These are phyloP conservation scores for Colletotrichum cordylinicola DNA, from an alignment of 2,329 filamentous ascomycete species.

Conservation along the genomic window DNA sequence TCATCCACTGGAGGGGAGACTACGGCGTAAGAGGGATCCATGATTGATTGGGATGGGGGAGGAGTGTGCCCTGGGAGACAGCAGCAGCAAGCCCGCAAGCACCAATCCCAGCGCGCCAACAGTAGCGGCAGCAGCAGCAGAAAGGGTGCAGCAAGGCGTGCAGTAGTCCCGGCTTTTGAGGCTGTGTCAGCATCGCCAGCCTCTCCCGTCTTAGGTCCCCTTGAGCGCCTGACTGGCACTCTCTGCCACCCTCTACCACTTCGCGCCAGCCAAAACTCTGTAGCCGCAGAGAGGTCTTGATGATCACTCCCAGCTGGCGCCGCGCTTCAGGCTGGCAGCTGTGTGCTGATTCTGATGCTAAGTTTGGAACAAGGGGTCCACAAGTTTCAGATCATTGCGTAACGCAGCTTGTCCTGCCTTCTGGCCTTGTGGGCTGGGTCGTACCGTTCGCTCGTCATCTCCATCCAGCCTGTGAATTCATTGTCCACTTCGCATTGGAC, in stretches of 20 bases:
- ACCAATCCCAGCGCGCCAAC: background rate
- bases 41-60: background rate
- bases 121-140: background rate
- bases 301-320: background rate
- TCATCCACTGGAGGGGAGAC: background rate
- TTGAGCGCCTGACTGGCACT: background rate
- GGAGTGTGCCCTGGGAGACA: background rate
- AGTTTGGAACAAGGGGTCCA: constrained; percentile 17
- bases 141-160: constrained; percentile 11
- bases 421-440: background rate
- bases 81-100: background rate
- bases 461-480: background rate
- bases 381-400: constrained; percentile 20
- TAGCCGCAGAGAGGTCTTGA: background rate
- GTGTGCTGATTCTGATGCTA: constrained; percentile 6
- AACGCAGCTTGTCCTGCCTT: background rate
- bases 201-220: background rate
- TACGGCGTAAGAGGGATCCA: background rate
- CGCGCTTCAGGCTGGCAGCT: background rate
- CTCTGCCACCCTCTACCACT: background rate
- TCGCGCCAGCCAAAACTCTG: background rate
- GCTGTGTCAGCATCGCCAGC: constrained; percentile 25
- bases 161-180: constrained; percentile 21
- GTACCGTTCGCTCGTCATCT: background rate
- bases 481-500: background rate